phyloP scores from a whole-genome alignment of 345 rosid species.

The Aegle marmelos region DNA sequence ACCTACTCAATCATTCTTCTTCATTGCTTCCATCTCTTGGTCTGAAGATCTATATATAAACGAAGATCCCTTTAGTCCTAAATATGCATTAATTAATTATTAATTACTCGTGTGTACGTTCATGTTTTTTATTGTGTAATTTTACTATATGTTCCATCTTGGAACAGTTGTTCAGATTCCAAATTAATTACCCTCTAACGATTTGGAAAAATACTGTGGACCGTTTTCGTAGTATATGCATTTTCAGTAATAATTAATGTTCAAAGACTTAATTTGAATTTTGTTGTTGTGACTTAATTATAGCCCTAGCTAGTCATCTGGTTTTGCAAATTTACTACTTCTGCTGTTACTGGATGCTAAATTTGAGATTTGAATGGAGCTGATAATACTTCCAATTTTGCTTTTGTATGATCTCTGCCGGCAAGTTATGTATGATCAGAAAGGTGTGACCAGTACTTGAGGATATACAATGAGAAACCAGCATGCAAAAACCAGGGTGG shows the following conservation, averaged over 20 bases:
- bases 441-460: neutral
- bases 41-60: neutral
- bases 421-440: neutral
- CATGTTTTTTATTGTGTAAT: neutral
- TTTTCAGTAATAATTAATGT: neutral
- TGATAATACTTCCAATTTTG: neutral
- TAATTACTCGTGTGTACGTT: neutral
- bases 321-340: neutral
- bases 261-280: neutral
- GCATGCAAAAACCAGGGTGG: slow-evolving; percentile 14
- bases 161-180: slow-evolving; percentile 6
- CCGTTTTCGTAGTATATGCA: neutral
- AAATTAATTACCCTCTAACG: neutral
- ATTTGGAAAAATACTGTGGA: neutral
- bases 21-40: neutral
- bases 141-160: neutral
- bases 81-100: neutral
- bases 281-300: neutral
- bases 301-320: neutral
- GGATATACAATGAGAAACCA: slow-evolving; percentile 11
- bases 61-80: neutral
- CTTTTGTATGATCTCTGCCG: neutral
- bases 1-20: slow-evolving; percentile 19
- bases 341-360: neutral
- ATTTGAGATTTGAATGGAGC: neutral